Conservation (phyloP, 169 alveolate species). For the Plasmodium gonderi region DNA sequence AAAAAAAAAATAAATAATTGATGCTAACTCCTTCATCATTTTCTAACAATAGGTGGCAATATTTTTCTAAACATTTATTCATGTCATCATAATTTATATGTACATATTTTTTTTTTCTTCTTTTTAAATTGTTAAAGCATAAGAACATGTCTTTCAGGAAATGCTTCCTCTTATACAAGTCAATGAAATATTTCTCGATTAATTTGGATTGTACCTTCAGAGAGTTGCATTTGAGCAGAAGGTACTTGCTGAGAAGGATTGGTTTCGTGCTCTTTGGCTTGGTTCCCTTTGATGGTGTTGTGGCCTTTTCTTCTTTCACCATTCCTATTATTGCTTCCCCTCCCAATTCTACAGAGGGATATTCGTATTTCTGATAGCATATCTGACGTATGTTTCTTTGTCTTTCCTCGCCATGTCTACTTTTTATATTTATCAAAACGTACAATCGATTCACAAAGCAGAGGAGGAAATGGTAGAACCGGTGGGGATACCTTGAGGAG, state of each 20-base stretch:
- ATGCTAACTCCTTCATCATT: conserved; percentile 23
- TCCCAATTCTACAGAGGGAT: no score
- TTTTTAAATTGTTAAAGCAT: conserved; percentile 40
- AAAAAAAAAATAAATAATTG: conserved; percentile 60
- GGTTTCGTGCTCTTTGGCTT: background rate
- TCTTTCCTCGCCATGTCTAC: background rate
- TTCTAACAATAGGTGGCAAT: conserved; percentile 19
- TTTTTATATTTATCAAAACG: conserved; percentile 39
- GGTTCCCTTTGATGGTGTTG: background rate
- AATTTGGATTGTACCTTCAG: conserved; percentile 36
- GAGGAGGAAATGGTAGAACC: conserved; percentile 16
- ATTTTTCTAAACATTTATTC: conserved; percentile 11
- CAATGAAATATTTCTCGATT: conserved; percentile 52
- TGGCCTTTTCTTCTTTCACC: background rate
- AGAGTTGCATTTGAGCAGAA: conserved; percentile 21
- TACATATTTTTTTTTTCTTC: conserved; percentile 35
- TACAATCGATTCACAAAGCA: conserved; percentile 16
- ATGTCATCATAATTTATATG: conserved; percentile 12
- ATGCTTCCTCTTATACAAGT: conserved; percentile 43
- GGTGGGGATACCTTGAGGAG: background rate
- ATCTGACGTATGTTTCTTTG: background rate
- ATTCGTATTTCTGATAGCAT: no score
- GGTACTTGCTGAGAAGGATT: conserved; percentile 17
- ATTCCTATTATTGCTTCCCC: background rate
- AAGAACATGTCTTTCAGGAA: conserved; percentile 60